Percentiles rank a stretch among this genome's conserved stretches.
Evolutionary conservation across 169 alveolate genomes (phyloP).

Genomic region (Cyclospora cayetanensis): DNA sequence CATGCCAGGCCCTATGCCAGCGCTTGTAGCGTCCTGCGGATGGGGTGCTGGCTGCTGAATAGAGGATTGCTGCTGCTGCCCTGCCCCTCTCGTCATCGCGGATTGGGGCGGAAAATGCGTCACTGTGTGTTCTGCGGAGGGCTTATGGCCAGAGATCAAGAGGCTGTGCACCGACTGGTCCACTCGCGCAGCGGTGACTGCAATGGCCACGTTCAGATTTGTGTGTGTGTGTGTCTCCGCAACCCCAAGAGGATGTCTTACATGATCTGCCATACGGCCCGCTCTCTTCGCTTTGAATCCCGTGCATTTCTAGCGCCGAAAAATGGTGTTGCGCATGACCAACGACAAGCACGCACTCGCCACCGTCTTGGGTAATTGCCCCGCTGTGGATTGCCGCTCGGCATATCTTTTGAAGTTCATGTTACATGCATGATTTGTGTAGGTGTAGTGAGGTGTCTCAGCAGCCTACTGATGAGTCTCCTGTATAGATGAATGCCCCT

Average conservation of each 20-base stretch:
- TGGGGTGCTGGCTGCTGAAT: neutral
- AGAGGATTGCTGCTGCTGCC: neutral
- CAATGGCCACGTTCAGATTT: neutral
- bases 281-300: constrained; percentile 68
- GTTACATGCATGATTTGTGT: neutral
- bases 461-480: constrained; percentile 82
- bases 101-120: neutral
- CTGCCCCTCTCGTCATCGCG: neutral
- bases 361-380: constrained; percentile 79
- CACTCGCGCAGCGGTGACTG: constrained; percentile 51
- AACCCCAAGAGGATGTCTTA: neutral
- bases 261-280: constrained; percentile 68
- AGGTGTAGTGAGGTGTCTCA: neutral
- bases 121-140: neutral
- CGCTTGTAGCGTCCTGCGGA: neutral
- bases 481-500: constrained; percentile 90
- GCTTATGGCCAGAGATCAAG: neutral
- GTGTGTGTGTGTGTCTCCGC: neutral
- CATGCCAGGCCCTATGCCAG: neutral
- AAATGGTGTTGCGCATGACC: constrained; percentile 71
- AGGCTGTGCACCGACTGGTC: constrained; percentile 25
- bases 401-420: constrained; percentile 75
- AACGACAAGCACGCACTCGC: constrained; percentile 77
- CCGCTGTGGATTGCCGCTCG: constrained; percentile 93
- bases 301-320: constrained; percentile 72